Base-by-base conservation (phyloP, 2,329 filamentous ascomycete genomes). In the Epichloe gansuensis region DNA sequence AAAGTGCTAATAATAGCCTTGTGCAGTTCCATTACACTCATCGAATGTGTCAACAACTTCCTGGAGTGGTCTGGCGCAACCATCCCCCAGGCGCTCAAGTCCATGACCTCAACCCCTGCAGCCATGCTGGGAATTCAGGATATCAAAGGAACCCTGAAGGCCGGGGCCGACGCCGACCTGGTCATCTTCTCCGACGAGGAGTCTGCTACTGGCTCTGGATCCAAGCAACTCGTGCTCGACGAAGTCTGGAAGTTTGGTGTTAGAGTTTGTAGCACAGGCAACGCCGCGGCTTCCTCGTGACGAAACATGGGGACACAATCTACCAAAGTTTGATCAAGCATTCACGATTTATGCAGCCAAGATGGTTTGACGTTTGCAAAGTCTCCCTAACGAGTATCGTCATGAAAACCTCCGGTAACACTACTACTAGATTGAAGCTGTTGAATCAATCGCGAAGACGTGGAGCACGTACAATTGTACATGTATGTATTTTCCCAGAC, bases 1-100 rank as follows among this genome's bases (percentile, higher is more conserved):
- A 31, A 31, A 31, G 27, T 31, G 9, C 1, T 4, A 31, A 56
- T 58, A 46, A 59, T 51, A 27, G 9, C 8, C 13, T 21, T n/a
- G 3, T 9, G 41, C 50, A 84, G 80, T 59, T 82, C 81, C 42
- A 81, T 84, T 50, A 83, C 84, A 6, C 73, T 94, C n/a, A 76
- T 90, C 41, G 85, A 91, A 59, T 93, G 88, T 60, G 81, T 90
- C 51, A 85, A 82, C 62, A 93, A 93, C 66, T 90, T 93, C 65
- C 72, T 88, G 58, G 77, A 76, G 53, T 91, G 84, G 83, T 83
- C 83, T 1, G 84, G 83, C 13, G 77, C 80, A 5, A 75, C 74
- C 38, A 75, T 90, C 38, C 79, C 85, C 0, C 76, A 83, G 61
- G 86, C 84, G 1, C 68, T 93, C 45, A 78, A 77, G 56, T 78